Conservation (phyloP, 306 rosid species). For the Medicago ruthenica region DNA sequence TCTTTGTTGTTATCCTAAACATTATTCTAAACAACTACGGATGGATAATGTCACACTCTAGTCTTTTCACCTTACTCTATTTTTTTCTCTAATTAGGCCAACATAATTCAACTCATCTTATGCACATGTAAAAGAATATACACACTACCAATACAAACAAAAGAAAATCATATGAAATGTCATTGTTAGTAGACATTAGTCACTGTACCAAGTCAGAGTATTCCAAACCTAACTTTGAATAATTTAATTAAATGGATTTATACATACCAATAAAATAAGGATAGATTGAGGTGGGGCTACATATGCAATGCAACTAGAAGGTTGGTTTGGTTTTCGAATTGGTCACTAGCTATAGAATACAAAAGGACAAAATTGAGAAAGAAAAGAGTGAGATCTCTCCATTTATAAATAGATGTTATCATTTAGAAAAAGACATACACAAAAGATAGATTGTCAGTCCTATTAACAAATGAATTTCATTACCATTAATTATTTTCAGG, state of each 20-base stretch:
- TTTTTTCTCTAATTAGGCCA: constrained; percentile 21
- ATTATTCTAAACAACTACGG: not conserved
- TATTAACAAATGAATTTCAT: too few species aligned
- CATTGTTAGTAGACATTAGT: constrained; percentile 1
- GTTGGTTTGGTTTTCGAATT: not conserved
- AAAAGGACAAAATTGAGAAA: too few species aligned
- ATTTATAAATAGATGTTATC: too few species aligned
- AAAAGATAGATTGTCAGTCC: too few species aligned
- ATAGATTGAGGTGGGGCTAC: too few species aligned
- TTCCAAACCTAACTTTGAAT: constrained; percentile 42
- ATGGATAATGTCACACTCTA: constrained; percentile 37
- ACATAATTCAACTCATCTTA: constrained; percentile 8
- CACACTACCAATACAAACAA: not conserved
- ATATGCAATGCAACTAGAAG: too few species aligned
- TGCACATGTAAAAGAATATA: constrained; percentile 13
- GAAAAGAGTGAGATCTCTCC: too few species aligned
- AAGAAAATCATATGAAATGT: not conserved
- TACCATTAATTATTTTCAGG: too few species aligned
- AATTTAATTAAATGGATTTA: not conserved
- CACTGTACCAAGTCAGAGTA: not conserved
- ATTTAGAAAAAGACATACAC: too few species aligned
- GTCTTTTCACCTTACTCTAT: constrained; percentile 2
- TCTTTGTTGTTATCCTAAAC: constrained; percentile 6
- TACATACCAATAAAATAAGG: too few species aligned
- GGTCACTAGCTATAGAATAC: not conserved